These are phyloP conservation scores for Rhizopus sp. DNA, from an alignment of 371 early-diverging fungal species.

Conservation along the genomic window DNA sequence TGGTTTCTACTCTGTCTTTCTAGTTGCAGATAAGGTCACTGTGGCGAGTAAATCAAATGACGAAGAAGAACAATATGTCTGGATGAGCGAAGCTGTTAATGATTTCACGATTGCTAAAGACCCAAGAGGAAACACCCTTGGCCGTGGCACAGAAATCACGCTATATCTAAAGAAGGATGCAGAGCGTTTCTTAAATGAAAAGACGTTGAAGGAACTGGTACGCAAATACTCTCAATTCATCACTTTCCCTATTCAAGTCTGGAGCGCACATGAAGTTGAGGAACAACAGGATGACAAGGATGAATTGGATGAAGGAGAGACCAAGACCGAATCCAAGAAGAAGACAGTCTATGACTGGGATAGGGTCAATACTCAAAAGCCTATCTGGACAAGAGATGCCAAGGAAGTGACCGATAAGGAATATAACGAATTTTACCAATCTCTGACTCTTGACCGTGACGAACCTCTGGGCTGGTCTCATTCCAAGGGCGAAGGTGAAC, in stretches of 20 bases:
- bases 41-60: slow-evolving; percentile 90
- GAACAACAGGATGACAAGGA: slow-evolving; percentile 47
- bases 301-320: slow-evolving; percentile 58
- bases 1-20: slow-evolving; percentile 93
- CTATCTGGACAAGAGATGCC: slow-evolving; percentile 91
- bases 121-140: slow-evolving; percentile 79
- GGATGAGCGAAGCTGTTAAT: slow-evolving; percentile 77
- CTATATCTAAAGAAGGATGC: slow-evolving; percentile 90
- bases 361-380: slow-evolving; percentile 80
- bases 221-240: slow-evolving; percentile 91
- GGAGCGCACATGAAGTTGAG: slow-evolving; percentile 57
- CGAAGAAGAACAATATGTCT: slow-evolving; percentile 79
- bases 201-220: slow-evolving; percentile 67
- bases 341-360: slow-evolving; percentile 59
- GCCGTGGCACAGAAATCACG: slow-evolving; percentile 89
- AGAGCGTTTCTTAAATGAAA: slow-evolving; percentile 75
- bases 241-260: slow-evolving; percentile 90
- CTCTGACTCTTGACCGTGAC: slow-evolving; percentile 70
- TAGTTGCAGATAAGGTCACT: slow-evolving; percentile 96
- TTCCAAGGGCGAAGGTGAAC: slow-evolving; percentile 87
- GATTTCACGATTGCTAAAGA: slow-evolving; percentile 89
- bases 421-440: slow-evolving; percentile 84
- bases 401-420: slow-evolving; percentile 77
- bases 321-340: slow-evolving; percentile 56
- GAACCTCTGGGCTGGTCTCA: slow-evolving; percentile 73